phyloP scores from a whole-genome alignment of 2,329 filamentous ascomycete species.

The Apiospora marii region DNA sequence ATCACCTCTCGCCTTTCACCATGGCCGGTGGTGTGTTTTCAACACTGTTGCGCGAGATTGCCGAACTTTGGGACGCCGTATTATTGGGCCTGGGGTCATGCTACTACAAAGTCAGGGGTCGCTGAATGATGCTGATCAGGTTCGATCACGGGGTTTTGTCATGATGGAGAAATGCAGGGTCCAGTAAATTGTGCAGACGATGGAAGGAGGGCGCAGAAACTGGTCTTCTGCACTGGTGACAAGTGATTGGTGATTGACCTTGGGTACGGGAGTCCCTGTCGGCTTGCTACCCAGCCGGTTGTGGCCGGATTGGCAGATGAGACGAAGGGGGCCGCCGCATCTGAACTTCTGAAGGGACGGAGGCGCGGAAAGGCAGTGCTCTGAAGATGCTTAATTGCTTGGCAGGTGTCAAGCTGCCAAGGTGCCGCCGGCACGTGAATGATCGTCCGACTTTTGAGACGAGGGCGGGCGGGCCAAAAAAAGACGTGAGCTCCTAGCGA shows the following conservation, averaged over 20 bases:
- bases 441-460: conserved; percentile 15
- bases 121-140: neutral
- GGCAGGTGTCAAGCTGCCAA: conserved; percentile 12
- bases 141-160: neutral
- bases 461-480: neutral
- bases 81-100: conserved; percentile 26
- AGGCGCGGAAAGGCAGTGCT: neutral
- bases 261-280: neutral
- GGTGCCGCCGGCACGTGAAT: conserved; percentile 6
- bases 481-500: neutral
- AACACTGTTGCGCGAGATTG: conserved; percentile 23
- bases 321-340: neutral
- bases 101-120: conserved; percentile 13
- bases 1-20: neutral
- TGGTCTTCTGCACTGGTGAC: neutral
- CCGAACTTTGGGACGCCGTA: conserved; percentile 28
- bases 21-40: conserved; percentile 23
- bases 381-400: neutral
- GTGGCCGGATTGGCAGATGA: neutral
- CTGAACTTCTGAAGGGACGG: neutral
- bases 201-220: neutral
- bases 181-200: neutral
- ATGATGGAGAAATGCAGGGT: neutral
- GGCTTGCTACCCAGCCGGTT: neutral
- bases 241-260: no score